These are phyloP conservation scores for Sutorius eximius DNA, from an alignment of 1,284 basidiomycete genomes.

Conservation along the genomic window DNA sequence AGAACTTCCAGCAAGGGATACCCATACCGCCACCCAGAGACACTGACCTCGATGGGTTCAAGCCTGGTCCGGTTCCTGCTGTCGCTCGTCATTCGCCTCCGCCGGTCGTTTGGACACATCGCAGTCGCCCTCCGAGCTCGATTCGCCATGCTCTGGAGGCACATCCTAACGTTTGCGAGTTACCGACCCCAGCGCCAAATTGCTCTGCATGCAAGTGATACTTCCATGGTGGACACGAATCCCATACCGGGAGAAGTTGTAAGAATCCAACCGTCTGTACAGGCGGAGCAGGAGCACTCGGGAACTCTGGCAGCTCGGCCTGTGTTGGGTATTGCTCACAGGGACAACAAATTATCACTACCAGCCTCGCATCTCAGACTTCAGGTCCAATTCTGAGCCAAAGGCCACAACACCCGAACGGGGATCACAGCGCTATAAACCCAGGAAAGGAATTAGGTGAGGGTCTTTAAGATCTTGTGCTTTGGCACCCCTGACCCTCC, in stretches of 20 bases:
- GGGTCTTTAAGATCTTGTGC: background rate
- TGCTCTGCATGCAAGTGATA: background rate
- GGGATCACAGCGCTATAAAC: slow-evolving; percentile 13
- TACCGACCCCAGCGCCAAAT: background rate
- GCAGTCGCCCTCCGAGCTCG: background rate
- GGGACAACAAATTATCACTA: background rate
- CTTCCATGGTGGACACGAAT: background rate
- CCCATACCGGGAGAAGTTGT: background rate
- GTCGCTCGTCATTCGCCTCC: slow-evolving; percentile 6
- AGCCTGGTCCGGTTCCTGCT: slow-evolving; percentile 6
- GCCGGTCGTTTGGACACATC: slow-evolving; percentile 1
- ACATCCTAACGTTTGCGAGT: background rate
- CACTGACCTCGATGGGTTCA: background rate
- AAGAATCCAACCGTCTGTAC: background rate
- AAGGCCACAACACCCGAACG: slow-evolving; percentile 14
- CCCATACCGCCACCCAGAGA: background rate
- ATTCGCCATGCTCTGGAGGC: slow-evolving; percentile 11
- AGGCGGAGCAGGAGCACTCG: background rate
- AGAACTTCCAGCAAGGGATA: too few relatives aligned
- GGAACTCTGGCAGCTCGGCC: background rate
- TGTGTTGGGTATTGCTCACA: background rate
- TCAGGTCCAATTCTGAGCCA: background rate
- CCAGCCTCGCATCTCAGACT: background rate
- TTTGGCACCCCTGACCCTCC: background rate
- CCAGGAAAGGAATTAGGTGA: slow-evolving; percentile 3